Conservation (phyloP, 2,329 filamentous ascomycete species). For the Phoma herbarum region DNA sequence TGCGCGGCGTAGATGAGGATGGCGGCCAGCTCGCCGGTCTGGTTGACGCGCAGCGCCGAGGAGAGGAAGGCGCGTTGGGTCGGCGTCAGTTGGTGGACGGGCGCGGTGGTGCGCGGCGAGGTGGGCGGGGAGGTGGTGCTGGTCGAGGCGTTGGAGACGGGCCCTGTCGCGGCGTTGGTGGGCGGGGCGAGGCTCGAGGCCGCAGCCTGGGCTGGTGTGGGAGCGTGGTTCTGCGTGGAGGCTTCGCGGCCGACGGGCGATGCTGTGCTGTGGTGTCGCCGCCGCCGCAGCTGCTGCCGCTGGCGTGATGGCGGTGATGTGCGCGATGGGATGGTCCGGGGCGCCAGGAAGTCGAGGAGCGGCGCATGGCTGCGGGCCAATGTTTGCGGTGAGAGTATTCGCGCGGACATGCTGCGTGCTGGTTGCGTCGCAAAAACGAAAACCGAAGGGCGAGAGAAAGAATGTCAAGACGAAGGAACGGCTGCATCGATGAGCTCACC, state of each 20-base stretch:
- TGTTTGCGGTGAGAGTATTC: constrained; percentile 26
- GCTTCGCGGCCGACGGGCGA: not conserved
- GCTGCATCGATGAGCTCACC: constrained; percentile 33
- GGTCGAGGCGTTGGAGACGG: no score
- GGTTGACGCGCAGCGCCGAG: constrained; percentile 82
- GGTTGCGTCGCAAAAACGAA: no score
- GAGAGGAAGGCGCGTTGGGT: constrained; percentile 51
- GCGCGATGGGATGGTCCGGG: constrained; percentile 26
- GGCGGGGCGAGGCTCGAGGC: constrained; percentile 6
- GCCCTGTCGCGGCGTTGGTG: constrained; percentile 14
- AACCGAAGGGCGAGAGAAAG: not conserved
- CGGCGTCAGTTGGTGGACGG: constrained; percentile 39
- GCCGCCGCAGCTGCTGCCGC: no score
- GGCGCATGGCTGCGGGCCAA: constrained; percentile 28
- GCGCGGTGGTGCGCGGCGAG: constrained; percentile 20
- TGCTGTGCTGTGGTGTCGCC: constrained; percentile 21
- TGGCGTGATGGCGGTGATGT: constrained; percentile 2
- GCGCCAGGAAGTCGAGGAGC: constrained; percentile 42
- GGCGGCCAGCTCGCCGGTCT: constrained; percentile 96
- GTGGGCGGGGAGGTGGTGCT: constrained; percentile 15
- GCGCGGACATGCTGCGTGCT: constrained; percentile 27
- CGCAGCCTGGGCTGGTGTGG: constrained; percentile 3
- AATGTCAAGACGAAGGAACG: constrained; percentile 1
- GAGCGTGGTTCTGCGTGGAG: not conserved
- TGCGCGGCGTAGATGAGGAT: constrained; percentile 93